Percentiles rank a stretch among this genome's conserved stretches.
Conservation (phyloP, 148 eudicot species). For the Rhododendron kiyosumense region DNA sequence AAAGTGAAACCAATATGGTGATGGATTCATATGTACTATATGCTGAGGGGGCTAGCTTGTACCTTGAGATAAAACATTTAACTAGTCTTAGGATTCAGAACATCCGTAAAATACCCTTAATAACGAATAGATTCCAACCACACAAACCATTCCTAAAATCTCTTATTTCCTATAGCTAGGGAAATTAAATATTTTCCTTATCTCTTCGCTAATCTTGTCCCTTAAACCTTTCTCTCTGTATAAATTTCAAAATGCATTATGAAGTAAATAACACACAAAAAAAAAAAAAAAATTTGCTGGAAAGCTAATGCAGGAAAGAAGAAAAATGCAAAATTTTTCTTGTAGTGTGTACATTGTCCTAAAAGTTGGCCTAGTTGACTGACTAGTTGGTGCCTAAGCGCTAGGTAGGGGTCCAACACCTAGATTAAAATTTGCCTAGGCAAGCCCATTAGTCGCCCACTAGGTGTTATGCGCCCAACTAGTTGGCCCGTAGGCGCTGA, state of each 20-base stretch:
- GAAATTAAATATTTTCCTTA: neutral
- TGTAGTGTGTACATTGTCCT: neutral
- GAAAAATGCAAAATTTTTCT: neutral
- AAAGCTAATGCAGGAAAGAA: neutral
- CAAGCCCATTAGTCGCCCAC: neutral
- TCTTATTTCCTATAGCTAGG: neutral
- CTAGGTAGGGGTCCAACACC: neutral
- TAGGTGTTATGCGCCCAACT: neutral
- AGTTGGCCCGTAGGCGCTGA: neutral
- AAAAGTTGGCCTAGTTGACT: neutral
- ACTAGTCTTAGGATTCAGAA: neutral
- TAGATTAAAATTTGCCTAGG: neutral
- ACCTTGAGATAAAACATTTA: neutral
- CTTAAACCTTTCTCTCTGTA: neutral
- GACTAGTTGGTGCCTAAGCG: no score
- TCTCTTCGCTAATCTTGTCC: neutral
- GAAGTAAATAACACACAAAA: neutral
- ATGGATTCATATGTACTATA: neutral
- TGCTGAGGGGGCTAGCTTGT: neutral
- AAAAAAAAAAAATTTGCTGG: neutral
- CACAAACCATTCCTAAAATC: neutral
- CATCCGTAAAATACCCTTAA: neutral
- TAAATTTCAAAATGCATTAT: neutral
- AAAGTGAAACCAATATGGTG: neutral
- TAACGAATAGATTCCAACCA: neutral